These are phyloP conservation scores for Aspergillus asperescens DNA, from an alignment of 495 filamentous ascomycete species.

Conservation along the genomic window DNA sequence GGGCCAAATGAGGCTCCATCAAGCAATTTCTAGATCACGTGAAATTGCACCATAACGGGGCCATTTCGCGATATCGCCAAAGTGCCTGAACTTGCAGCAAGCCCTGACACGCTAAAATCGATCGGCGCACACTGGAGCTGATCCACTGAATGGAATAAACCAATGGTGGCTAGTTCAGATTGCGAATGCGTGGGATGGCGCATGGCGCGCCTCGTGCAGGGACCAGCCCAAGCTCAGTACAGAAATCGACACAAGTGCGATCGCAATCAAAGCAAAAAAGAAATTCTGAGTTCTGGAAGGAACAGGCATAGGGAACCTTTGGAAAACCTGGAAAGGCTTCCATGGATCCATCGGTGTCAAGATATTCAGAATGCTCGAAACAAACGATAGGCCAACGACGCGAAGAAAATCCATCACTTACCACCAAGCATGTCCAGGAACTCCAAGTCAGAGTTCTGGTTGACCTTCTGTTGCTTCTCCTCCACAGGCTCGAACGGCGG, in stretches of 20 bases:
- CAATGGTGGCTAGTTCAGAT: constrained; percentile 19
- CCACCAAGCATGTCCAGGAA: constrained; percentile 44
- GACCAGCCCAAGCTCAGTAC: constrained; percentile 3
- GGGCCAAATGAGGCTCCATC: neutral
- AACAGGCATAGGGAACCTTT: neutral
- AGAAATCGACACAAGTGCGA: constrained; percentile 3
- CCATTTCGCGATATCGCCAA: constrained; percentile 25
- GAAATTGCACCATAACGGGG: constrained; percentile 38
- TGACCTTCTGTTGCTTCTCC: constrained; percentile 24
- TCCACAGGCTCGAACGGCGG: constrained; percentile 35
- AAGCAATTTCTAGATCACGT: constrained; percentile 28
- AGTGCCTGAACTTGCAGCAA: constrained; percentile 17
- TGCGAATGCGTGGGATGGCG: constrained; percentile 11
- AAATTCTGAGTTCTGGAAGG: neutral
- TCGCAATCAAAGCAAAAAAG: constrained; percentile 1
- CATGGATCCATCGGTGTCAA: neutral
- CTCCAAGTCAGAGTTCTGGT: constrained; percentile 31
- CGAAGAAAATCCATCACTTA: constrained; percentile 25
- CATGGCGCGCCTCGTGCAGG: constrained; percentile 10
- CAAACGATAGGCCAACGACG: neutral
- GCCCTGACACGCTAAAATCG: constrained; percentile 13
- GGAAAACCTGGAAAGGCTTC: neutral
- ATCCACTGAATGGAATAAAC: constrained; percentile 20
- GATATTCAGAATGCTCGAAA: neutral
- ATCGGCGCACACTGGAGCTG: constrained; percentile 13